Base-by-base conservation (phyloP, 768 basidiomycete species). In the Dacryopinax spathularia region DNA sequence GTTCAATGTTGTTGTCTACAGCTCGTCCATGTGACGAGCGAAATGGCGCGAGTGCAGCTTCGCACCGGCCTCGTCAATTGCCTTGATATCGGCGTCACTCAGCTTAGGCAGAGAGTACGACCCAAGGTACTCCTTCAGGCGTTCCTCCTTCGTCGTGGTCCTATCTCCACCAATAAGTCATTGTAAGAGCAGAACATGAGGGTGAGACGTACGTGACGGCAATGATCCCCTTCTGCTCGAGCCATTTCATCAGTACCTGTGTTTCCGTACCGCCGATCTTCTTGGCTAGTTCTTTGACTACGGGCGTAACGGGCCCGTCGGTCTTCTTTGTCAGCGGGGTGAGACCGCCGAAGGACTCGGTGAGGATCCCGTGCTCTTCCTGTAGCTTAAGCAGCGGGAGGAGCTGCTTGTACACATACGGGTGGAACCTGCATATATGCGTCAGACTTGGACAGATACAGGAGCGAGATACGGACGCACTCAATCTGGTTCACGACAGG, bases 321-420 rank as follows among this genome's bases (percentile, higher is more conserved):
- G 84, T 82, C 61, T 74, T 77, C 22, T 67, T 74, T 2, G 84
- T 86, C 37, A 88, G 79, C 0, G 86, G 70, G 0, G 76, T 72
- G 20, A 79, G 68, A 4, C 77, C 79, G 5, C 72, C 75, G 43
- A 73, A 81, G 0, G 80, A 77, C 16, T 72, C 73, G 1, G 74
- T 75, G 25, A 75, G 68, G 63, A 80, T 80, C 34, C 71, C 69
- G 44, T 78, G 64, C 66, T 75, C 34, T 62, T 75, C 34, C 64
- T 70, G 71, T 61, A 70, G 68, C 16, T 68, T 68, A 31, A 72
- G 61, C 7, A 75, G 68, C 1, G 69, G 69, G 10, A 66, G 48
- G 1, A 67, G 60, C 18, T 64, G 65, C 25, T 69, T 62, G 62
- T 69, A 68, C 37, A 73, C 22, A 65, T 74, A 75, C 10, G 77